phyloP scores from a whole-genome alignment of 2,329 filamentous ascomycete genomes.

The Tolypocladium sp. region DNA sequence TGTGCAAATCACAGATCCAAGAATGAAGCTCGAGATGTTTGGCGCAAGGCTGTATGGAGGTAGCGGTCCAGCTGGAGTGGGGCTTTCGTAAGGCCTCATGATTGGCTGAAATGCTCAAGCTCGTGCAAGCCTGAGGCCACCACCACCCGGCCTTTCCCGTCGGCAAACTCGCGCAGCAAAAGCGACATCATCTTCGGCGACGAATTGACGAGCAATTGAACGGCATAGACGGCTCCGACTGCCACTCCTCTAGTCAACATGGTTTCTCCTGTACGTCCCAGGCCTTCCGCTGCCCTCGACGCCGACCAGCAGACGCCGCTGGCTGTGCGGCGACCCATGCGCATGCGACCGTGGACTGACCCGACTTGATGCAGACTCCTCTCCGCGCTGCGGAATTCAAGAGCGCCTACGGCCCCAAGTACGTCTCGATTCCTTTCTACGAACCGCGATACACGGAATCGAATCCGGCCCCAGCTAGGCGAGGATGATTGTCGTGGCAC shows the following conservation, averaged over 20 bases:
- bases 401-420: conserved; percentile 60
- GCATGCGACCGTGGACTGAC: conserved; percentile 17
- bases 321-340: background rate
- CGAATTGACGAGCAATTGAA: conserved; percentile 26
- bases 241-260: conserved; percentile 24
- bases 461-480: background rate
- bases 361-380: conserved; percentile 30
- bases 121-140: conserved; percentile 19
- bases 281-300: background rate
- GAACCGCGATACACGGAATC: background rate
- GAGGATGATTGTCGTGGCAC: background rate
- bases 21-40: conserved; percentile 1
- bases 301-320: background rate
- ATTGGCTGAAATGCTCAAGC: conserved; percentile 8
- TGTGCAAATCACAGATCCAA: background rate
- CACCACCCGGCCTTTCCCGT: conserved; percentile 21
- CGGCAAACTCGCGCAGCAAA: conserved; percentile 23
- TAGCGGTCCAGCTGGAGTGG: conserved; percentile 9
- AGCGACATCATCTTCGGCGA: conserved; percentile 13
- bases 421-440: conserved; percentile 17
- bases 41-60: conserved; percentile 3
- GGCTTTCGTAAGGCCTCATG: conserved; percentile 3
- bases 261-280: conserved; percentile 27
- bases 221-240: conserved; percentile 18
- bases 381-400: conserved; percentile 42